Conservation (phyloP, 495 filamentous ascomycete species). For the Tuber umbilicatum region DNA sequence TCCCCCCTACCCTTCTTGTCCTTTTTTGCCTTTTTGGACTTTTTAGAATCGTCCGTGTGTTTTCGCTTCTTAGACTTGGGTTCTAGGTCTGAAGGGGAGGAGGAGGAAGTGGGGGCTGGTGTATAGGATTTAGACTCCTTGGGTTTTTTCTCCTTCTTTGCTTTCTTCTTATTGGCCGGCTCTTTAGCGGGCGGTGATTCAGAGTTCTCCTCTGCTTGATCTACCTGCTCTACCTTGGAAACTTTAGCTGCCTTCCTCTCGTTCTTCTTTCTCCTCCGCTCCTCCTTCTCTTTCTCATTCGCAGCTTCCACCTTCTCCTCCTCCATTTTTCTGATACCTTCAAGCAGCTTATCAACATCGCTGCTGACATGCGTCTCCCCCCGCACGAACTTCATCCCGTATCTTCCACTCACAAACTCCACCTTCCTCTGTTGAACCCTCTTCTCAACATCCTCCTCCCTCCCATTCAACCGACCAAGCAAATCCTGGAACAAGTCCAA, state of each 20-base stretch:
- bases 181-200: slow-evolving; percentile 11
- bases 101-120: slow-evolving; percentile 3
- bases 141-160: slow-evolving; percentile 23
- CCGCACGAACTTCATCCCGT: slow-evolving; percentile 67
- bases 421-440: slow-evolving; percentile 52
- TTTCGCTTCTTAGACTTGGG: slow-evolving; percentile 24
- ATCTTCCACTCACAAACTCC: slow-evolving; percentile 60
- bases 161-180: slow-evolving; percentile 13
- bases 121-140: slow-evolving; percentile 24
- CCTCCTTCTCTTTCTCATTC: slow-evolving; percentile 6
- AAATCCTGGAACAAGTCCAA: slow-evolving; percentile 76
- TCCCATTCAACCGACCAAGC: slow-evolving; percentile 83
- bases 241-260: slow-evolving; percentile 14
- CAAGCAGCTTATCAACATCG: slow-evolving; percentile 29
- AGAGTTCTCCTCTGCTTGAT: not conserved
- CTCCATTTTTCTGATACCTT: slow-evolving; percentile 12
- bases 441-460: slow-evolving; percentile 55
- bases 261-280: slow-evolving; percentile 13
- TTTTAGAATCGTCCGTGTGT: slow-evolving; percentile 6
- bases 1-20: slow-evolving; percentile 27
- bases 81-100: slow-evolving; percentile 12
- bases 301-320: slow-evolving; percentile 20
- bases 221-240: not conserved
- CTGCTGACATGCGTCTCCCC: slow-evolving; percentile 46
- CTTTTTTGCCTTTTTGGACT: slow-evolving; percentile 30